phyloP scores from a whole-genome alignment of 2,329 filamentous ascomycete genomes.

The Ophiostoma ips region DNA sequence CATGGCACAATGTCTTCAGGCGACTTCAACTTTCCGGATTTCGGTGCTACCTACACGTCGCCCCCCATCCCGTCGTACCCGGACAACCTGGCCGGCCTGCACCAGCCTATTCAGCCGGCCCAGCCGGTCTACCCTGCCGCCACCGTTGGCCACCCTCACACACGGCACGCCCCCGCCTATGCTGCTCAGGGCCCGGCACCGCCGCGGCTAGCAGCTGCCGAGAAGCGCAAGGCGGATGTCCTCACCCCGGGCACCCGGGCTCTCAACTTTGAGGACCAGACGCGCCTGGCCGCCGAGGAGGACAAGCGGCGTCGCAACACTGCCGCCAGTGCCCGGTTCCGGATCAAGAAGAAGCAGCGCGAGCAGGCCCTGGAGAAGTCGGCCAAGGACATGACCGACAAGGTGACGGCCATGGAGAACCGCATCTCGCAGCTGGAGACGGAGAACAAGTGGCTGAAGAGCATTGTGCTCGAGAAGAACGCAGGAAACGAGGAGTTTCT shows the following conservation, averaged over 20 bases:
- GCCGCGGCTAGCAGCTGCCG: constrained; percentile 16
- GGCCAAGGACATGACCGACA: constrained; percentile 72
- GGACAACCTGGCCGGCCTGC: constrained; percentile 28
- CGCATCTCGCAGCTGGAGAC: constrained; percentile 66
- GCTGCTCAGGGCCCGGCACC: constrained; percentile 17
- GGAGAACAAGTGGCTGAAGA: constrained; percentile 72
- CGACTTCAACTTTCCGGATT: constrained; percentile 44
- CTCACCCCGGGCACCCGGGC: constrained; percentile 27
- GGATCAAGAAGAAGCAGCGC: constrained; percentile 91
- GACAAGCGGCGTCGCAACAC: constrained; percentile 85
- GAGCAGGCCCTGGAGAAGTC: constrained; percentile 73
- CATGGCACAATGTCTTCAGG: constrained; percentile 37
- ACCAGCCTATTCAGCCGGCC: constrained; percentile 36
- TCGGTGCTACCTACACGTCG: constrained; percentile 36
- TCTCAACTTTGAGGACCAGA: constrained; percentile 53
- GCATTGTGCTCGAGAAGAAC: constrained; percentile 70
- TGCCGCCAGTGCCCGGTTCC: constrained; percentile 75
- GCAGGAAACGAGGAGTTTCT: constrained; percentile 42
- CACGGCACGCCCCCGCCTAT: constrained; percentile 16
- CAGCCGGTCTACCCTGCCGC: constrained; percentile 30
- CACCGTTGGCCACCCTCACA: constrained; percentile 20
- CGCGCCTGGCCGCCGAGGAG: constrained; percentile 66
- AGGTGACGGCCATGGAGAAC: constrained; percentile 58
- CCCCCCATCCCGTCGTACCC: constrained; percentile 32
- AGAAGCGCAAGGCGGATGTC: constrained; percentile 34